Base-by-base conservation (phyloP, 1,284 basidiomycete genomes). In the Coniferiporia weirii region DNA sequence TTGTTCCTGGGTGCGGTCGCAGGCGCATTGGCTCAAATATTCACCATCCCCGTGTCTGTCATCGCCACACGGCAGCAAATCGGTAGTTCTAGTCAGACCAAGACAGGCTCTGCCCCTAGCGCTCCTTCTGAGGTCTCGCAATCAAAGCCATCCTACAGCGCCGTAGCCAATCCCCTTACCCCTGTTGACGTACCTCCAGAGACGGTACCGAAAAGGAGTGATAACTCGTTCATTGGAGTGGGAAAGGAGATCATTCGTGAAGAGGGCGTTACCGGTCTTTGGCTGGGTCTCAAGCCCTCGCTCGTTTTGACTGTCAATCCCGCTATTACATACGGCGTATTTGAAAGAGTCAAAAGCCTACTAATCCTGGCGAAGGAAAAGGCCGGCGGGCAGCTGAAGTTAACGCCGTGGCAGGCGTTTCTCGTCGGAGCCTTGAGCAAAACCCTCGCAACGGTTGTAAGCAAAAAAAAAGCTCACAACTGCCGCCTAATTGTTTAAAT, bases 51-150 rank as follows among this genome's bases (percentile, higher is more conserved):
- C 32, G 95, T 99, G 19, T 86, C 93, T 19, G 95, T 99, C 58
- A 96, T 99, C 68, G 96, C 97, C 12, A 99, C 96, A 1, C 85
- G 97, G 22, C 97, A 99, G 75, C 97, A 99, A 76, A 82, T 97
- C 54, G 89, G 90, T 36, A 76, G 74, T 17, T 66, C 54, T 45
- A 65, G 56, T 61, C 55, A 65, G 36, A 62, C 64, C 61, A 67
- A 69, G 59, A 66, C 65, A 10, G 56, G 40, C 10, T 43, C 43
- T 20, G 58, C 62, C 15, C 60, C 58, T 27, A 49, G 48, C n/a
- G 50, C 60, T 44, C 58, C 56, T n/a, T 59, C 57, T 3, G 57
- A 59, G 46, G 57, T 62, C 12, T 44, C 22, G 56, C 61, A 55
- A 56, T 38, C 27, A 55, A 64, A 52, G 54, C 54, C 40, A 54